Evolutionary conservation across 805 yeast genomes (phyloP).

Genomic region (Candida coleopterorum): DNA sequence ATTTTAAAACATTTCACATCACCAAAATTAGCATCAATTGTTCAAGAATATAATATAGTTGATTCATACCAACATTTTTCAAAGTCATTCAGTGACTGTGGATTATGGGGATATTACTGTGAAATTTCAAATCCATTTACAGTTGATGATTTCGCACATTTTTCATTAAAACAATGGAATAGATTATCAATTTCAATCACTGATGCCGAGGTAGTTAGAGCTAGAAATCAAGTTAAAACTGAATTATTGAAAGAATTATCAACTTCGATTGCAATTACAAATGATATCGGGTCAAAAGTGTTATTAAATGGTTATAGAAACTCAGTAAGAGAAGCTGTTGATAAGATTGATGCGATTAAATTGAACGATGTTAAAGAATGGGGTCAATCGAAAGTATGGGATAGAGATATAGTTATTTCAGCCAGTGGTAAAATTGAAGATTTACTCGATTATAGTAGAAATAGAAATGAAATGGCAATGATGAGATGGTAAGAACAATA

Average conservation of each 20-base stretch:
- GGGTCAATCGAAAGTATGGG: constrained; percentile 77
- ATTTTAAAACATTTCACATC: constrained; percentile 49
- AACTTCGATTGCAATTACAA: constrained; percentile 47
- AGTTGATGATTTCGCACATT: constrained; percentile 76
- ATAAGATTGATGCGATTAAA: constrained; percentile 59
- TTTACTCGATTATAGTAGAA: constrained; percentile 77
- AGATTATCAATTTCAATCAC: constrained; percentile 72
- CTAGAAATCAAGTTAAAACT: constrained; percentile 65
- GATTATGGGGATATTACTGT: constrained; percentile 79
- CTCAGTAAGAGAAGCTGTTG: constrained; percentile 55
- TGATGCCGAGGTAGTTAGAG: constrained; percentile 75
- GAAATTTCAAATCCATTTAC: constrained; percentile 53
- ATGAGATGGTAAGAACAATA: constrained; percentile 52
- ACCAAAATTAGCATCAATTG: constrained; percentile 64
- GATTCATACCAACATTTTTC: constrained; percentile 72
- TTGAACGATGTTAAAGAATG: constrained; percentile 59
- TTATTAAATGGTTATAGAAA: constrained; percentile 60
- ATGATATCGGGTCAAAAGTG: constrained; percentile 55
- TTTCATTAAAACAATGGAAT: constrained; percentile 83
- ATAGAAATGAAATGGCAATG: constrained; percentile 86
- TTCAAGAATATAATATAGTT: constrained; percentile 68
- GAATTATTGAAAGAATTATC: constrained; percentile 48
- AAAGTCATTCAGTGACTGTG: constrained; percentile 66
- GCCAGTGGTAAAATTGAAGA: constrained; percentile 87
- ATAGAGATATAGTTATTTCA: constrained; percentile 74